phyloP scores from a whole-genome alignment of 768 basidiomycete genomes.

The Suillus americanus region DNA sequence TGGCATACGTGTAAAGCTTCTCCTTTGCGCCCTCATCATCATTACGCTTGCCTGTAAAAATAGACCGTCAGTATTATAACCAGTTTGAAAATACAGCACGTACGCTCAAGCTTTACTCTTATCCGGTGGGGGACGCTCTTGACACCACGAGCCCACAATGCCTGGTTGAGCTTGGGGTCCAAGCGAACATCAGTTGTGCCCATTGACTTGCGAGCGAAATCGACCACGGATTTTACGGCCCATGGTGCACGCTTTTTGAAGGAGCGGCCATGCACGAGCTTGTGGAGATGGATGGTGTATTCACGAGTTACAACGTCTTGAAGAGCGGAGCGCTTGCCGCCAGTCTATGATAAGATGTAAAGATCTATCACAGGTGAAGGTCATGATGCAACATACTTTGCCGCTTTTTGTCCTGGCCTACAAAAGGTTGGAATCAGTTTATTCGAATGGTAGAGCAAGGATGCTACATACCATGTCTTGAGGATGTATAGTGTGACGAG shows the following conservation, averaged over 20 bases:
- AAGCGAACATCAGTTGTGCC: slow-evolving; percentile 92
- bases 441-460: slow-evolving; percentile 3
- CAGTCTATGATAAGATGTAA: slow-evolving; percentile 41
- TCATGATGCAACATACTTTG: slow-evolving; percentile 33
- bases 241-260: slow-evolving; percentile 98
- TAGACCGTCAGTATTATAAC: slow-evolving; percentile 6
- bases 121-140: slow-evolving; percentile 92
- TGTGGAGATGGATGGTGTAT: slow-evolving; percentile 98
- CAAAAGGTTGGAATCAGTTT: slow-evolving; percentile 10
- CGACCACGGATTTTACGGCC: slow-evolving; percentile 92
- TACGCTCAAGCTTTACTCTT: slow-evolving; percentile 92
- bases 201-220: slow-evolving; percentile 94
- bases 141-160: slow-evolving; percentile 90
- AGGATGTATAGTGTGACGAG: slow-evolving; percentile 42
- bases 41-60: slow-evolving; percentile 83
- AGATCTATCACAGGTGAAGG: slow-evolving; percentile 1
- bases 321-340: slow-evolving; percentile 94
- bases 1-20: slow-evolving; percentile 93
- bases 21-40: slow-evolving; percentile 99
- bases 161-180: slow-evolving; percentile 96
- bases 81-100: slow-evolving; percentile 30
- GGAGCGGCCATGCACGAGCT: slow-evolving; percentile 85
- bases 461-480: slow-evolving; percentile 60
- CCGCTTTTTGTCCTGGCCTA: slow-evolving; percentile 42
- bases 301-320: slow-evolving; percentile 98